Percentiles rank a stretch among this genome's conserved stretches.
These are phyloP conservation scores for Aspergillus ustus DNA, from an alignment of 2,329 filamentous ascomycete genomes.

Conservation along the genomic window DNA sequence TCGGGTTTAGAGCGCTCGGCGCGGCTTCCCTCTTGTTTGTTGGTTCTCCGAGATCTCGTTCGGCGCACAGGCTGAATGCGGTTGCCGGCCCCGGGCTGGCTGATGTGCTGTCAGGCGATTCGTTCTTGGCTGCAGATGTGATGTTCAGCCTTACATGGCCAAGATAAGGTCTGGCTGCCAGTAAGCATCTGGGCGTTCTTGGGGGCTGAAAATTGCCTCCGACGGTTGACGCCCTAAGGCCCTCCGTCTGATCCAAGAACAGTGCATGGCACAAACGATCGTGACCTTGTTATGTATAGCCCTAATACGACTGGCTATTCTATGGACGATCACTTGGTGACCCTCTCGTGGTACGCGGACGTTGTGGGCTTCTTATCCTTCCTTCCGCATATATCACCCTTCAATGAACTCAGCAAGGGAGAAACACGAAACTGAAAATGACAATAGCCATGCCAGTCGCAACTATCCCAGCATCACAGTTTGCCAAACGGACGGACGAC, in stretches of 20 bases:
- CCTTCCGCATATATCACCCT: too few relatives aligned
- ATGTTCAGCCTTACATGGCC: neutral
- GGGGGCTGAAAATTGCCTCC: neutral
- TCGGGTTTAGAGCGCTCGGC: neutral
- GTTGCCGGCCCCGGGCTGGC: neutral
- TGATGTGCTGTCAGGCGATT: neutral
- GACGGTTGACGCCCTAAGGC: neutral
- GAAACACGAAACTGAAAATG: too few relatives aligned
- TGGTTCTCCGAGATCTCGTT: neutral
- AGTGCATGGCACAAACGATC: neutral
- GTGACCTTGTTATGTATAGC: too few relatives aligned
- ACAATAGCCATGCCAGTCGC: too few relatives aligned
- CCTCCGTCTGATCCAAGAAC: neutral
- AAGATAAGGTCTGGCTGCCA: neutral
- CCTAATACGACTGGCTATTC: too few relatives aligned
- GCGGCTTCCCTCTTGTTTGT: neutral
- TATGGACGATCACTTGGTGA: too few relatives aligned
- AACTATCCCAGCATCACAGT: too few relatives aligned
- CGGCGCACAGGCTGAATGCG: neutral
- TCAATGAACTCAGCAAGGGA: too few relatives aligned
- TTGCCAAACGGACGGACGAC: too few relatives aligned
- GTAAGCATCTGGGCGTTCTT: neutral
- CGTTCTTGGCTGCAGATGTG: too few relatives aligned
- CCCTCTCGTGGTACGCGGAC: too few relatives aligned
- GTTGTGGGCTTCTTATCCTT: too few relatives aligned